Evolutionary conservation across 1,139 yeast genomes (phyloP), one percentile per base, ranked within the genome.

Genomic region (Candida tetrigidarum): DNA sequence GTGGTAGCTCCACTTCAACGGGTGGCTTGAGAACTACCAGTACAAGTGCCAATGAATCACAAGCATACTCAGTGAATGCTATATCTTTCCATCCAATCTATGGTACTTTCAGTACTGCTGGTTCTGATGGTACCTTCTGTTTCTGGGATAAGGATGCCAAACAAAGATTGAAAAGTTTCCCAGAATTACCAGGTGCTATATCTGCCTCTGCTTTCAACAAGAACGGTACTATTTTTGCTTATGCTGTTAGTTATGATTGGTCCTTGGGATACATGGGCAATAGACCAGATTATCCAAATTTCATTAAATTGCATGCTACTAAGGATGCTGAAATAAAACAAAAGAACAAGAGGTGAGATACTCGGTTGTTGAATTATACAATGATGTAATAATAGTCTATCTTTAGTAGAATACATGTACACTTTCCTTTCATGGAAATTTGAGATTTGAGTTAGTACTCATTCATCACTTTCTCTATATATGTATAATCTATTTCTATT

Each of bases 81-180:
- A 86, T 93, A 42, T 75, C 82, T 14, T 89, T 92, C 73, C 98
- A 95, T 61, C 99, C 99, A 4, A 70, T 80, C 12, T 86, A 84
- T 64, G 97, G 97, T 35, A 91, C 99, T 1, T 86, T 95, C 64
- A 84, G 86, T 44, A 95, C 99, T 5, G 96, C 96, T 0, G 99
- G 99, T 10, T 80, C 95, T 30, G 99, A 95, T 64, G 99, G 99
- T 12, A 78, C 95, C 6, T 86, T 91, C 70, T 86, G 92, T 58
- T 86, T 88, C 69, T 95, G 99, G 99, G 99, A 95, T 64, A 91
- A 90, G 66, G 97, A 90, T 58, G 87, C 95, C 43, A 83, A 86
- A 62, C 96, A 89, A 62, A 80, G 98, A 56, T 78, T 93, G 54
- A 88, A 86, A 66, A 89, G 87, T 27, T 88, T 85, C 69, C 90